Percentiles rank a stretch among this genome's conserved stretches.
Evolutionary conservation across 1,284 basidiomycete genomes (phyloP).

Genomic region (Malassezia globosa): DNA sequence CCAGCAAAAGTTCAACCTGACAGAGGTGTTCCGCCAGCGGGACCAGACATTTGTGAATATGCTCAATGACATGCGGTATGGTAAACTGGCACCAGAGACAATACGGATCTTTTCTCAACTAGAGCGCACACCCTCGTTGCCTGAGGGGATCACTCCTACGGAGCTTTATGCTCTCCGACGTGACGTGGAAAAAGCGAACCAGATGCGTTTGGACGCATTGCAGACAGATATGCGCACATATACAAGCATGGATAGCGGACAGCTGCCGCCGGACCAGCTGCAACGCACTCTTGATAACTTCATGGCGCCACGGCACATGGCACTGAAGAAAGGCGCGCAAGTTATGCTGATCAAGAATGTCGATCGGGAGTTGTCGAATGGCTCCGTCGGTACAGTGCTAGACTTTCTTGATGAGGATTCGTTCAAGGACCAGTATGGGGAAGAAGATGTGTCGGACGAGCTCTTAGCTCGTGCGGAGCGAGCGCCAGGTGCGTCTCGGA

Average conservation of each 20-base stretch:
- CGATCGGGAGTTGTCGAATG: slow-evolving; percentile 68
- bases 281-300: slow-evolving; percentile 30
- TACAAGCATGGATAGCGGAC: slow-evolving; percentile 28
- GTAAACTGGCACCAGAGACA: slow-evolving; percentile 28
- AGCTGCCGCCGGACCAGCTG: slow-evolving; percentile 20
- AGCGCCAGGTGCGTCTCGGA: slow-evolving; percentile 13
- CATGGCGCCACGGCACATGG: slow-evolving; percentile 49
- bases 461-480: slow-evolving; percentile 28
- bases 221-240: slow-evolving; percentile 24
- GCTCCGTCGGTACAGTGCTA: slow-evolving; percentile 62
- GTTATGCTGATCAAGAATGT: slow-evolving; percentile 66
- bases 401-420: slow-evolving; percentile 30
- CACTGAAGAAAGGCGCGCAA: slow-evolving; percentile 58
- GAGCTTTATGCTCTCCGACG: slow-evolving; percentile 64
- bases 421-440: slow-evolving; percentile 24
- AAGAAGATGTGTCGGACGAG: slow-evolving; percentile 37
- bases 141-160: slow-evolving; percentile 32
- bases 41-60: slow-evolving; percentile 48
- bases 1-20: slow-evolving; percentile 67
- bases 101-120: slow-evolving; percentile 27
- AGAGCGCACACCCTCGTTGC: slow-evolving; percentile 24
- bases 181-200: slow-evolving; percentile 68
- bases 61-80: slow-evolving; percentile 37
- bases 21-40: slow-evolving; percentile 68
- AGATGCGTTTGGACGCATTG: slow-evolving; percentile 52